Conservation (phyloP, 164 flowering plant species). For the Amborella trichopoda region DNA sequence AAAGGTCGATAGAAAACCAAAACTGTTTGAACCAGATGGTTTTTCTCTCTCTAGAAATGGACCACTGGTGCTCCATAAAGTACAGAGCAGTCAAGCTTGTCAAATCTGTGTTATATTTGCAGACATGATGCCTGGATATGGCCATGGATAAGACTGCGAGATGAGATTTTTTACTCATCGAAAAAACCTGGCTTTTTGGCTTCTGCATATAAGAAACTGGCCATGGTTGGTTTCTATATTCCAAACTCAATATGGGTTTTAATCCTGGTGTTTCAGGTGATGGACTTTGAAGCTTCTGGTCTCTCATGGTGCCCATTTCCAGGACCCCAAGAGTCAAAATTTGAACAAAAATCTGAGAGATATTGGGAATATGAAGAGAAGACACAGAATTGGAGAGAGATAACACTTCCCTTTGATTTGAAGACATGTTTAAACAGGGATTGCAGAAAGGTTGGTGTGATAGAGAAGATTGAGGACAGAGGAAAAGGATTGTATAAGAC, state of each 20-base stretch:
- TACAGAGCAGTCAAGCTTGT: too few relatives aligned
- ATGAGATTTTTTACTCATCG: too few relatives aligned
- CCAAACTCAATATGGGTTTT: conserved; percentile 20
- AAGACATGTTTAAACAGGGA: conserved; percentile 47
- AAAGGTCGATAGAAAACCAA: too few relatives aligned
- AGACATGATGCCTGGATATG: too few relatives aligned
- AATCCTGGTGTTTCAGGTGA: conserved; percentile 9
- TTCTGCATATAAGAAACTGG: neutral
- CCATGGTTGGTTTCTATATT: conserved; percentile 20
- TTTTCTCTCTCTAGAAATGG: too few relatives aligned
- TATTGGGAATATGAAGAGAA: conserved; percentile 63
- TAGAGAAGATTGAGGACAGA: conserved; percentile 11
- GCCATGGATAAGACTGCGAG: too few relatives aligned
- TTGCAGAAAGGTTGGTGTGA: conserved; percentile 49
- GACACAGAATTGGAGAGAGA: conserved; percentile 58
- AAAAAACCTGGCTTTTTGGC: too few relatives aligned
- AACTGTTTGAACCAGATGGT: too few relatives aligned
- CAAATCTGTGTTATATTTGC: too few relatives aligned
- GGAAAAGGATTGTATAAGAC: conserved; percentile 3
- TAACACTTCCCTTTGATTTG: conserved; percentile 60
- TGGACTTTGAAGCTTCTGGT: conserved; percentile 7
- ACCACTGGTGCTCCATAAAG: too few relatives aligned
- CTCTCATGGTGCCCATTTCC: conserved; percentile 33
- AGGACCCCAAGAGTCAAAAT: conserved; percentile 13
- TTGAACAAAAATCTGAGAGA: conserved; percentile 51